These are phyloP conservation scores for Elaphomyces granulatus DNA, from an alignment of 495 filamentous ascomycete genomes.

Conservation along the genomic window DNA sequence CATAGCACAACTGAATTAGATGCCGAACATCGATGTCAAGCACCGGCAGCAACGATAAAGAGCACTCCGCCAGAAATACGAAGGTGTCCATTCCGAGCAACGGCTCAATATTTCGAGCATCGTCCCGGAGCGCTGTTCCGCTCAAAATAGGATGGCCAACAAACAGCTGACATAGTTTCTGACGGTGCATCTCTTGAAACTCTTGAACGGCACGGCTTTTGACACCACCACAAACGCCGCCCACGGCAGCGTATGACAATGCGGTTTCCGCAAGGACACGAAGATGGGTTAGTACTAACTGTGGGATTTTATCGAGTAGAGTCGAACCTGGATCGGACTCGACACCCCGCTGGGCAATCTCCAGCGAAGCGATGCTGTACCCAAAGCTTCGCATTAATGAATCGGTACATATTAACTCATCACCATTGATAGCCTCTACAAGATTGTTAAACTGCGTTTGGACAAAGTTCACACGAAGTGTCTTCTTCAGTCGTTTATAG, in stretches of 20 bases:
- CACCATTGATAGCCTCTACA: constrained; percentile 22
- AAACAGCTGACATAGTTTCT: constrained; percentile 69
- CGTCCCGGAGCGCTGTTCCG: constrained; percentile 24
- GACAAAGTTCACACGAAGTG: constrained; percentile 58
- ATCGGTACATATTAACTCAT: constrained; percentile 48
- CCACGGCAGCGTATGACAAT: constrained; percentile 67
- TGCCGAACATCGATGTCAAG: constrained; percentile 65
- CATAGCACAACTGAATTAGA: constrained; percentile 75
- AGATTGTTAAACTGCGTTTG: constrained; percentile 32
- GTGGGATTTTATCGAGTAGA: constrained; percentile 70
- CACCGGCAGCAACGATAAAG: constrained; percentile 54
- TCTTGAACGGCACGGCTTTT: constrained; percentile 49
- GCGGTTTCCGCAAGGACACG: constrained; percentile 82
- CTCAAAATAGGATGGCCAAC: constrained; percentile 36
- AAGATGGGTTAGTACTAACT: constrained; percentile 72
- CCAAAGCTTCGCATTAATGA: constrained; percentile 61
- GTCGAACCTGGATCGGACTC: constrained; percentile 61
- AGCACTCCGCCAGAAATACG: constrained; percentile 67
- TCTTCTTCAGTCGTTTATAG: constrained; percentile 68
- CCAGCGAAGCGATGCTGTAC: constrained; percentile 75
- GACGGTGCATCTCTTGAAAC: constrained; percentile 51
- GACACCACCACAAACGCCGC: constrained; percentile 39
- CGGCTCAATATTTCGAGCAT: constrained; percentile 42
- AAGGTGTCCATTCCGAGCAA: constrained; percentile 69
- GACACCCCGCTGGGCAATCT: constrained; percentile 84